Base-by-base conservation (phyloP, 176 grass and related monocot species). In the Typha latifolia region DNA sequence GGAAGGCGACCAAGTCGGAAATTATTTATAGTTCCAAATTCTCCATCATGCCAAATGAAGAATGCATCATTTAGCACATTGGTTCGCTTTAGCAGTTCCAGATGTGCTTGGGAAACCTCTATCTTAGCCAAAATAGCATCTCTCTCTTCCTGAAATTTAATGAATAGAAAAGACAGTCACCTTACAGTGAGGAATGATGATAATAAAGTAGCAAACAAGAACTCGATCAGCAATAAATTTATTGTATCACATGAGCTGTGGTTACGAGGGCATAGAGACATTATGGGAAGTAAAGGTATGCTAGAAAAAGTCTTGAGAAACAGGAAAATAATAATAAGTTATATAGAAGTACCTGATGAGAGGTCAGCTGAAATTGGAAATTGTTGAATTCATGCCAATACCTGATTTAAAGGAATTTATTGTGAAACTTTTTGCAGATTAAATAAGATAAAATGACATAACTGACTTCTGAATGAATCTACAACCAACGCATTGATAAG, bases 371-470 rank as follows among this genome's bases (percentile, higher is more conserved):
- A 75, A 99, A 99, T 73, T 99, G 94, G 82, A 99, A 99, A 32
- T 78, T 87, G 77, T 99, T 99, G 84, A 93, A 99, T 73, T 90
- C 89, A 77, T 99, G 94, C 89, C 89, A 99, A 71, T 99, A 99
- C 76, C 94, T 93, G 78, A 62, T 85, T 75, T 12, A 71, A 51
- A 73, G 62, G 74, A 49, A 69, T 20, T 37, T 12, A 57, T 57
- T 62, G 1, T 51, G 74, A 66, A 84, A 49, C 8, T 51, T 77
- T 73, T n/a, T 48, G 15, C 53, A 57, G 20, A 20, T 18, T 7
- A 57, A 9, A 57, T 19, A 21, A 22, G 20, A 2, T 19, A 21
- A 59, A 59, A 59, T 19, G 53, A 11, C 53, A 59, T 59, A 59
- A 22, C 18, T 59, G 6, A 22, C 15, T 19, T 22, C 18, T 59